These are phyloP conservation scores for Aspergillus pseudotamarii DNA, from an alignment of 2,329 filamentous ascomycete genomes.

Conservation along the genomic window DNA sequence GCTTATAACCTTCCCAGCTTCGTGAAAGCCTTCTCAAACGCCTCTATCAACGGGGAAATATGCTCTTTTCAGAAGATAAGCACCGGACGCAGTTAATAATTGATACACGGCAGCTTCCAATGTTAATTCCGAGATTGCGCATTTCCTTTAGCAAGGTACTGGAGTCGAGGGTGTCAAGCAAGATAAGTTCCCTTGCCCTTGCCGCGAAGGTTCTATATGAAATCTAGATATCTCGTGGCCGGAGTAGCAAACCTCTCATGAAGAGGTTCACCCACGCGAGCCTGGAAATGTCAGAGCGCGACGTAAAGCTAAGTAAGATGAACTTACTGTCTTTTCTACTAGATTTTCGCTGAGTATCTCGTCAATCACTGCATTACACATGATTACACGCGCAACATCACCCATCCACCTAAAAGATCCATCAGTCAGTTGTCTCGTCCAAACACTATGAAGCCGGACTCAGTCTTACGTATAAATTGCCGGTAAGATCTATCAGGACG, in stretches of 20 bases:
- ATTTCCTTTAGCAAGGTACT: slow-evolving; percentile 9
- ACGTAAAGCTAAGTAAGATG: neutral
- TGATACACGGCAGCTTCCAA: slow-evolving; percentile 10
- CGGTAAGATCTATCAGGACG: slow-evolving; percentile 10
- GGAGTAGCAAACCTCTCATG: neutral
- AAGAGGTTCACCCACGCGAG: neutral
- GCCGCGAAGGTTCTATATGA: slow-evolving; percentile 5
- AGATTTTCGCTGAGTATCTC: slow-evolving; percentile 9
- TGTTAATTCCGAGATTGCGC: slow-evolving; percentile 10
- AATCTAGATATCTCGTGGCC: neutral
- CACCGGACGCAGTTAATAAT: slow-evolving; percentile 11
- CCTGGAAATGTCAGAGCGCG: neutral
- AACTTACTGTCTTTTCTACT: slow-evolving; percentile 7
- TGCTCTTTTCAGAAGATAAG: slow-evolving; percentile 7
- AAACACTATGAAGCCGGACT: neutral
- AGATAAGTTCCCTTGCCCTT: slow-evolving; percentile 7
- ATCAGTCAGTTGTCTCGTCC: neutral
- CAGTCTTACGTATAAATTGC: slow-evolving; percentile 4
- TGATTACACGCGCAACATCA: slow-evolving; percentile 11
- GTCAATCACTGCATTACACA: slow-evolving; percentile 12
- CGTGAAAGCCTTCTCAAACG: slow-evolving; percentile 1
- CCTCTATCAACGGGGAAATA: neutral
- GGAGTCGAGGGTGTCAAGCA: no score
- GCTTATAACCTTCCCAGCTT: neutral
- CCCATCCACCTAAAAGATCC: slow-evolving; percentile 8